Evolutionary conservation across 2,329 filamentous ascomycete genomes (phyloP).

Genomic region (Neonectria sp.): DNA sequence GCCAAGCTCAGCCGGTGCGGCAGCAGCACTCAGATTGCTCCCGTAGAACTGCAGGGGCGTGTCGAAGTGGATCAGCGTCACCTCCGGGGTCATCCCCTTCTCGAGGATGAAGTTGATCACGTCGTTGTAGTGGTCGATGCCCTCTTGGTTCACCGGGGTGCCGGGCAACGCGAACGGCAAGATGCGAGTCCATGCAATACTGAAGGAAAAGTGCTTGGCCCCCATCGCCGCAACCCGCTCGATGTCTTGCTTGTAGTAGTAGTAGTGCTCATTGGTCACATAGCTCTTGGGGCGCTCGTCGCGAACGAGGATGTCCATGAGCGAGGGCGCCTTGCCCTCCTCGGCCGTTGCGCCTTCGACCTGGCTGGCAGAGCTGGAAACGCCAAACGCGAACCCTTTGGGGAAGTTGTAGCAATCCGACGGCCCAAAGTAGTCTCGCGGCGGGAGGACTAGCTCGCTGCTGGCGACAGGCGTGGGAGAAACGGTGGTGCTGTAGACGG

Average conservation of each 20-base stretch:
- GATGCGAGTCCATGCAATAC: constrained; percentile 67
- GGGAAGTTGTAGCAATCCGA: constrained; percentile 66
- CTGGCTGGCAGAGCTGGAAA: constrained; percentile 63
- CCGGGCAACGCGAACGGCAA: constrained; percentile 65
- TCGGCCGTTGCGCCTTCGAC: constrained; percentile 62
- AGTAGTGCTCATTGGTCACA: constrained; percentile 66
- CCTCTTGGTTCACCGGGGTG: constrained; percentile 66
- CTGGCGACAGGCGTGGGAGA: constrained; percentile 68
- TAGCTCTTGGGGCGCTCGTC: constrained; percentile 49
- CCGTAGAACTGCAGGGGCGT: constrained; percentile 60
- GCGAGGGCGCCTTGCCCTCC: constrained; percentile 59
- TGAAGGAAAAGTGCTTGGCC: constrained; percentile 66
- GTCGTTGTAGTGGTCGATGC: constrained; percentile 68
- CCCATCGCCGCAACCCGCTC: constrained; percentile 67
- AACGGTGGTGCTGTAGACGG: constrained; percentile 62
- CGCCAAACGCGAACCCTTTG: constrained; percentile 62
- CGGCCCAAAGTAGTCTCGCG: constrained; percentile 64
- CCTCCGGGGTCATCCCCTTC: constrained; percentile 64
- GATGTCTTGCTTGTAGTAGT: constrained; percentile 70
- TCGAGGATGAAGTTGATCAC: constrained; percentile 65
- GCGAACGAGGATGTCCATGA: constrained; percentile 58
- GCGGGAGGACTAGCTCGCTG: constrained; percentile 69
- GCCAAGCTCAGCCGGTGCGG: constrained; percentile 50
- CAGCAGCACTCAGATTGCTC: constrained; percentile 48
- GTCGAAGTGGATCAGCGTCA: constrained; percentile 67